Base-by-base conservation (phyloP, 2,329 filamentous ascomycete genomes). In the Fusarium nisikadoi region DNA sequence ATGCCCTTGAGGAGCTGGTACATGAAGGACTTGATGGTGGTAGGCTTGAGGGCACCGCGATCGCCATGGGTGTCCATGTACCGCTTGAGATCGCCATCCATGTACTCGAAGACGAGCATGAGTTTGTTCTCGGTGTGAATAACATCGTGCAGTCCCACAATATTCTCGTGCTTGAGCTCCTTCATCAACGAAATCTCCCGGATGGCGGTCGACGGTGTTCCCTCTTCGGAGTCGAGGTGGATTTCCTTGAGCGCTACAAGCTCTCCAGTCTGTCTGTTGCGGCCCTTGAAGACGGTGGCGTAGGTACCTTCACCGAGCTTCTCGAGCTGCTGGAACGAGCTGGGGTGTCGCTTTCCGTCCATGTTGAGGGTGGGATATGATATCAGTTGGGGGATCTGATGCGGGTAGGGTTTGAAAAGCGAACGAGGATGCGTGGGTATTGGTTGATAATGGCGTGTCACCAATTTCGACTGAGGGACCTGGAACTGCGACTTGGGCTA, bases 71-170 rank as follows among this genome's bases (percentile, higher is more conserved):
- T 93, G 81, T 99, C 96, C 96, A 99, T 99, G 84, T 98, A 98
- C 80, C 97, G 94, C 86, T 99, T 99, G 16, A 99, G 86, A 79
- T 99, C 96, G 80, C 95, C 94, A 83, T 99, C 96, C 95, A 99
- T 98, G 83, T 92, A 97, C 83, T 99, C 96, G 77, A 99, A 99
- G 14, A 99, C 96, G 43, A 99, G 91, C 96, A 99, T 99, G 64
- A 99, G 90, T 83, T 99, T 99, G 85, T 98, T 99, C 86, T 99
- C 96, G 65, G 96, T 99, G 83, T 99, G 96, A 78, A 99, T 98
- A 62, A 99, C 96, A 87, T 99, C 96, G 87, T 98, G 94, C 9
- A 99, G 91, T 65, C 92, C 94, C 77, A 99, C 95, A 75, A 99
- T 98, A 80, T 98, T 98, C 81, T 98, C 95, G 83, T 99, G 96